Base-by-base conservation (phyloP, 805 yeast genomes). In the Deakozyma indianensis region DNA sequence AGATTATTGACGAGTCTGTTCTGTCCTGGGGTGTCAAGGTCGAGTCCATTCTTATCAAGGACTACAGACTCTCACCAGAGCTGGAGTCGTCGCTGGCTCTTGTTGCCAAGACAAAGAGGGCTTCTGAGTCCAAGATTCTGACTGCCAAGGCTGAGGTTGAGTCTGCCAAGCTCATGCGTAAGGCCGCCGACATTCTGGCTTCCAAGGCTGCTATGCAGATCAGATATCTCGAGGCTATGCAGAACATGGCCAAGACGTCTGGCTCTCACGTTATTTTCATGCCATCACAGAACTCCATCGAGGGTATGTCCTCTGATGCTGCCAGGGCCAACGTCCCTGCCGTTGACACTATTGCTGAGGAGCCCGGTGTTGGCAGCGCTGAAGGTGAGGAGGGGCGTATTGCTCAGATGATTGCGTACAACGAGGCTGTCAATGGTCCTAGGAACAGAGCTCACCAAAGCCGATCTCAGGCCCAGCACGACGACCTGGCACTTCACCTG, bases 121-220 rank as follows among this genome's bases (percentile, higher is more conserved):
- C 79, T 49, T 86, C 86, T 65, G 87, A 80, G 60, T 73, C 80
- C 56, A 80, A 80, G 69, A 79, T 80, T 56, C 80, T 80, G 56
- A 75, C 78, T 50, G 85, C 85, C 28, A 74, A 72, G 59, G 84
- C 85, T 18, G 87, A 80, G 64, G 85, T 79, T 44, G 87, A 80
- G 61, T 67, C 77, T 56, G 84, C 86, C 44, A 78, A 78, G 60
- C 70, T 78, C 52, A 79, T 80, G 85, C 73, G 87, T 65, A 77
- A 78, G 61, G 85, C 86, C 23, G 84, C 86, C 45, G 85, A 80
- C 60, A 78, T 80, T 48, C 70, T 80, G 56, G 80, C 82, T 41
- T 76, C 83, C 35, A 78, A 78, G 52, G 76, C 85, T 14, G 87
- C 86, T 23, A 78, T 80, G 83, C 86, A 80, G 65, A 80, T 80